Percentiles rank a stretch among this genome's conserved stretches.
Conservation (phyloP, 148 eudicot genomes). For the Talinum fruticosum region DNA sequence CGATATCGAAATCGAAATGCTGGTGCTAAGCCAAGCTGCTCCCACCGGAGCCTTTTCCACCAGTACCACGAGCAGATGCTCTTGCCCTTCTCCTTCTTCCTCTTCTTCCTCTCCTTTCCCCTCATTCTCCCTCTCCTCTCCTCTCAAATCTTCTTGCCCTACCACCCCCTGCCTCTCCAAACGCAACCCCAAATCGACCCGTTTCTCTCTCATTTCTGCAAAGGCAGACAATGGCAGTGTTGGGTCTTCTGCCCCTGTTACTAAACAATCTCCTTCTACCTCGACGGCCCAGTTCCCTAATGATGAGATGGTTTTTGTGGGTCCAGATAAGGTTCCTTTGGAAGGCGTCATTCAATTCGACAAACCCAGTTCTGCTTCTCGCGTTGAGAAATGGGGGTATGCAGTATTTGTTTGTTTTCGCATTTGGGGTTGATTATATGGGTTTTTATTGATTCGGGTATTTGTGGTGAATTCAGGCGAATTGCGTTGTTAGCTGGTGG, state of each 20-base stretch:
- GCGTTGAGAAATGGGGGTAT: conserved; percentile 81
- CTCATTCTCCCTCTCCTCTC: conserved; percentile 41
- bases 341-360: conserved; percentile 97
- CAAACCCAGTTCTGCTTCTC: conserved; percentile 49
- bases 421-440: background rate
- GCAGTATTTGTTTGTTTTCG: background rate
- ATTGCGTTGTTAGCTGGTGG: conserved; percentile 87
- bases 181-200: conserved; percentile 25
- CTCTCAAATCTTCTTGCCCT: conserved; percentile 32
- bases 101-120: conserved; percentile 37
- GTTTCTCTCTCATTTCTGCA: conserved; percentile 21
- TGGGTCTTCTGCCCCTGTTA: conserved; percentile 19
- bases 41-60: conserved; percentile 9
- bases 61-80: conserved; percentile 8
- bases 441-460: background rate
- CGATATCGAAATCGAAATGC: conserved; percentile 16
- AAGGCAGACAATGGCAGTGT: conserved; percentile 19
- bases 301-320: conserved; percentile 40
- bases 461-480: conserved; percentile 34
- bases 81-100: conserved; percentile 4
- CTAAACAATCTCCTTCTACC: conserved; percentile 31
- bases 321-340: conserved; percentile 63
- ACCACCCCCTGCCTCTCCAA: conserved; percentile 39
- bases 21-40: conserved; percentile 33
- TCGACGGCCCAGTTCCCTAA: conserved; percentile 12